Conservation (phyloP, 2,329 filamentous ascomycete genomes). For the Ceratocystiopsis minuta region DNA sequence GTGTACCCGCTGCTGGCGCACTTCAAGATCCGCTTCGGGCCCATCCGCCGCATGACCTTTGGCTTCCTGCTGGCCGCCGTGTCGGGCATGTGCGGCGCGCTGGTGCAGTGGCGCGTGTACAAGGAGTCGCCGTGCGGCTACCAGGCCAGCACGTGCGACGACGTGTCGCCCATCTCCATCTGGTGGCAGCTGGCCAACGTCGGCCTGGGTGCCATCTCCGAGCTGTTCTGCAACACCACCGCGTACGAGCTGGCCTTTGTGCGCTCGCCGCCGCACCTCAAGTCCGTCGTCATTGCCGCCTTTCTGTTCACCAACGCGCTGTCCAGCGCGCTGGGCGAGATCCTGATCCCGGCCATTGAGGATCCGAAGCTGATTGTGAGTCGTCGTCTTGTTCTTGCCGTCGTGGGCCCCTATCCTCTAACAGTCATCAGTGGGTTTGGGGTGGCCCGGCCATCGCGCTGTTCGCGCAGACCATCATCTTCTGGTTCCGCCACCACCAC, state of each 20-base stretch:
- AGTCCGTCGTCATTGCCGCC: slow-evolving; percentile 36
- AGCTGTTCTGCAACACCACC: slow-evolving; percentile 44
- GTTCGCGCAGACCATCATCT: slow-evolving; percentile 26
- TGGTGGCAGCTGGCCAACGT: slow-evolving; percentile 34
- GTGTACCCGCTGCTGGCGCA: slow-evolving; percentile 39
- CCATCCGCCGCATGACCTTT: slow-evolving; percentile 35
- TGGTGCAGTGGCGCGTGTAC: slow-evolving; percentile 42
- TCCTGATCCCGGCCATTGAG: slow-evolving; percentile 21
- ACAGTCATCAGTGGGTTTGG: slow-evolving; percentile 20
- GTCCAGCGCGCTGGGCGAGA: slow-evolving; percentile 29
- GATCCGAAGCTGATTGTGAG: slow-evolving; percentile 21
- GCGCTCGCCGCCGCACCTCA: slow-evolving; percentile 48
- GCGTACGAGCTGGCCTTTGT: slow-evolving; percentile 50
- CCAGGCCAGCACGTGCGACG: slow-evolving; percentile 21
- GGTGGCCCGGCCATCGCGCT: slow-evolving; percentile 29
- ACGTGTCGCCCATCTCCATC: slow-evolving; percentile 27
- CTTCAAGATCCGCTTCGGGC: slow-evolving; percentile 33
- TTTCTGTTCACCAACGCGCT: slow-evolving; percentile 40
- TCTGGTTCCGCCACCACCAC: slow-evolving; percentile 26
- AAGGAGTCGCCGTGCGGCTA: slow-evolving; percentile 30
- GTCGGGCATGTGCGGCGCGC: slow-evolving; percentile 29
- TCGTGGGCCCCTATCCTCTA: too few relatives aligned
- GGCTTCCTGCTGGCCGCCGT: slow-evolving; percentile 30
- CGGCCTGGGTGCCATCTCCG: slow-evolving; percentile 31
- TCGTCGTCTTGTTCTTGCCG: too few relatives aligned